Conservation (phyloP, 495 filamentous ascomycete species). For the Elaphomyces granulatus region DNA sequence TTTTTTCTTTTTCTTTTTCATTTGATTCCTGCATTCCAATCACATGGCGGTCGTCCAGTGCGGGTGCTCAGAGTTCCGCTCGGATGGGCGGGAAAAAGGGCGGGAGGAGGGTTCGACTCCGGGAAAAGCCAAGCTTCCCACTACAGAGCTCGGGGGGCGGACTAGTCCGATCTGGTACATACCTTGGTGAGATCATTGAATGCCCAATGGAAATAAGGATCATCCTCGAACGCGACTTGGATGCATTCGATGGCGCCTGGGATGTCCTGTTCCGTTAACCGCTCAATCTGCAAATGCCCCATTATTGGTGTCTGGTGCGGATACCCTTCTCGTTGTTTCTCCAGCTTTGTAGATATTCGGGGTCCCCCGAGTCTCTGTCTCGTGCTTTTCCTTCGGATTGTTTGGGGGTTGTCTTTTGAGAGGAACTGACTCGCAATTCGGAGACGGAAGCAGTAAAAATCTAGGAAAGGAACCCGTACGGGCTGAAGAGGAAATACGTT, state of each 20-base stretch:
- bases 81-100: not conserved
- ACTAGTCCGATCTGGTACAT: conserved; percentile 7
- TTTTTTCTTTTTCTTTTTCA: not conserved
- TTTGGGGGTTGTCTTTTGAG: too few relatives aligned
- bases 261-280: conserved; percentile 46
- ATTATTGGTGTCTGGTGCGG: too few relatives aligned
- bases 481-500: too few relatives aligned
- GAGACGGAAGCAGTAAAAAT: too few relatives aligned
- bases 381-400: too few relatives aligned
- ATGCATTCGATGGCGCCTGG: conserved; percentile 41
- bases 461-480: too few relatives aligned
- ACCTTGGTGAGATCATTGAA: conserved; percentile 36
- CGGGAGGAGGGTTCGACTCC: not conserved
- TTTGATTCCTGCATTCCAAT: too few relatives aligned
- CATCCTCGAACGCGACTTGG: conserved; percentile 43
- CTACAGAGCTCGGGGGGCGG: conserved; percentile 1
- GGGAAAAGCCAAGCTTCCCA: not conserved
- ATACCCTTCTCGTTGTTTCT: too few relatives aligned
- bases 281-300: too few relatives aligned
- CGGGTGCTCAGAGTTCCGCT: not conserved
- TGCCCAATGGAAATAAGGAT: conserved; percentile 53
- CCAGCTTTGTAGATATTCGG: too few relatives aligned
- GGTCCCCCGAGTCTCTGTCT: too few relatives aligned
- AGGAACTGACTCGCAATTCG: too few relatives aligned
- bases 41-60: not conserved